These are phyloP conservation scores for Colletotrichum magnum DNA, from an alignment of 2,329 filamentous ascomycete genomes.

Conservation along the genomic window DNA sequence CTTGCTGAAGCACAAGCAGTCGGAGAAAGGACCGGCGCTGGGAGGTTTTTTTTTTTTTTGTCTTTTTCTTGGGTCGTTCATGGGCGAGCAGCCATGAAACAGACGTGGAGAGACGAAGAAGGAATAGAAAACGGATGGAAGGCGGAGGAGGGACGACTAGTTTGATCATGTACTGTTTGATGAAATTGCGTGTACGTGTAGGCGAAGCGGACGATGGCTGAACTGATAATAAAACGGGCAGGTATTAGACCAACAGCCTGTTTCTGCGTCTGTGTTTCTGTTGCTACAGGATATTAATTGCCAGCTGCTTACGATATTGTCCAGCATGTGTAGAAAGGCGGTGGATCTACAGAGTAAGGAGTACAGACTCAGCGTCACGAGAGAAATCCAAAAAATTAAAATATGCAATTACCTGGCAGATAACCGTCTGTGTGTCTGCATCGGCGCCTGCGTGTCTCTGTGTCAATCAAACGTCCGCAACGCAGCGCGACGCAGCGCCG, in stretches of 20 bases:
- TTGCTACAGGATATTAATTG: no score
- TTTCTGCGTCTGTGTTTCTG: no score
- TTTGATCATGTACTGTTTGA: conserved; percentile 2
- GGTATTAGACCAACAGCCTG: no score
- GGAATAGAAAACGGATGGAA: conserved; percentile 32
- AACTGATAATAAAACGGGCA: no score
- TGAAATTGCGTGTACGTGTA: no score
- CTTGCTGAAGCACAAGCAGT: conserved; percentile 36
- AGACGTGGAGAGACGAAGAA: conserved; percentile 18
- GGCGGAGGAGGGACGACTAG: not conserved
- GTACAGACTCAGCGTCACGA: no score
- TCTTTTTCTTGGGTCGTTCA: not conserved
- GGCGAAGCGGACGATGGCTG: no score
- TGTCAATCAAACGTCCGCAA: conserved; percentile 7
- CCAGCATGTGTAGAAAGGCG: no score
- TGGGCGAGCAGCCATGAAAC: conserved; percentile 27
- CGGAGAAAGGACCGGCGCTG: conserved; percentile 24
- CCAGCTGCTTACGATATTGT: no score
- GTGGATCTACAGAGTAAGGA: no score
- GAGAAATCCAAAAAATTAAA: no score
- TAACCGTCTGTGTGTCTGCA: not conserved
- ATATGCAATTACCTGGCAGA: not conserved
- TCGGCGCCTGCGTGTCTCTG: not conserved
- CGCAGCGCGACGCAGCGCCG: no score
- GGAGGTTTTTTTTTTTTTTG: not conserved